Conservation (phyloP, 2,329 filamentous ascomycete genomes). For the Mycosphaerelloides madeirae region DNA sequence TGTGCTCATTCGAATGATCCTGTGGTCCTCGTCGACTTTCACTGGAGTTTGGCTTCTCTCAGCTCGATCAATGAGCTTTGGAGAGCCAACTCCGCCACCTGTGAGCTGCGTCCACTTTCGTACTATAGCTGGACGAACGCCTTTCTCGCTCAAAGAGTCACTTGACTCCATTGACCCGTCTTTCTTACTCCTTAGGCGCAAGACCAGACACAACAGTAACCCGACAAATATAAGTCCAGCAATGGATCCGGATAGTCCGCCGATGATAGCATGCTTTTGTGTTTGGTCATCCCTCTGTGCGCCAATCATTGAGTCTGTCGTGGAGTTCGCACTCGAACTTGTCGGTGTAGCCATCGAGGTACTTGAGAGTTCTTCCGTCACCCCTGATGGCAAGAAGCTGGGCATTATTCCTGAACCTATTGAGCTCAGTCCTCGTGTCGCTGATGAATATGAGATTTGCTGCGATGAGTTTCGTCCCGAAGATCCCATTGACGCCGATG, state of each 20-base stretch:
- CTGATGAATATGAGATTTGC: too few species aligned
- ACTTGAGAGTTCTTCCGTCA: too few species aligned
- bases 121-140: neutral
- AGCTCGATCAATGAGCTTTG: slow-evolving; percentile 12
- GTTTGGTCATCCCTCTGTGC: slow-evolving; percentile 2
- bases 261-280: slow-evolving; percentile 28
- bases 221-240: slow-evolving; percentile 28
- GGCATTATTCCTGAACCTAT: too few species aligned
- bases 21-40: slow-evolving; percentile 29
- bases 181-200: slow-evolving; percentile 19
- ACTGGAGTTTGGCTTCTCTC: slow-evolving; percentile 17
- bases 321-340: too few species aligned
- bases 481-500: too few species aligned
- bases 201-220: slow-evolving; percentile 22
- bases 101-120: slow-evolving; percentile 7
- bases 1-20: slow-evolving; percentile 32
- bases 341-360: too few species aligned
- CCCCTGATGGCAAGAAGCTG: too few species aligned
- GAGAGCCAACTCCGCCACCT: slow-evolving; percentile 10
- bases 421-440: too few species aligned
- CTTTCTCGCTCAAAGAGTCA: slow-evolving; percentile 10
- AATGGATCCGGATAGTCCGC: slow-evolving; percentile 29
- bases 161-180: slow-evolving; percentile 6
- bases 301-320: slow-evolving; percentile 3
- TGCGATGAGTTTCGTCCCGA: too few species aligned